These are phyloP conservation scores for Colletotrichum siamense DNA, from an alignment of 2,329 filamentous ascomycete species.

Conservation along the genomic window DNA sequence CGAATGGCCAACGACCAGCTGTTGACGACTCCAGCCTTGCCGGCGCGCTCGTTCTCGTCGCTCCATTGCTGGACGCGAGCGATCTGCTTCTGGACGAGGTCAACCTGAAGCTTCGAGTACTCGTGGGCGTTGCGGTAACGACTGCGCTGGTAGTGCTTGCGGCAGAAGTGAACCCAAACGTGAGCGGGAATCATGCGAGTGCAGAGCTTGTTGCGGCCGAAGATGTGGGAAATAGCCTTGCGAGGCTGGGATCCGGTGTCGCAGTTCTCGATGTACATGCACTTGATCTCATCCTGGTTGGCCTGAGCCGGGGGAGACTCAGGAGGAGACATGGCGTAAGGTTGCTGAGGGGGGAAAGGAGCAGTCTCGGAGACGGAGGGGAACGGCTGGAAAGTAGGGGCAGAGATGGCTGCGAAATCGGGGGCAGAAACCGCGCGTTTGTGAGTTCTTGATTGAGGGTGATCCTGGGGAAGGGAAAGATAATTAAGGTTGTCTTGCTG, in stretches of 20 bases:
- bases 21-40: conserved; percentile 50
- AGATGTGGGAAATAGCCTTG: conserved; percentile 82
- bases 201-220: conserved; percentile 81
- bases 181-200: conserved; percentile 72
- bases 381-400: conserved; percentile 21
- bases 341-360: conserved; percentile 22
- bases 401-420: conserved; percentile 40
- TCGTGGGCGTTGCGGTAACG: conserved; percentile 71
- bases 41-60: conserved; percentile 46
- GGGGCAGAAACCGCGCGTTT: conserved; percentile 58
- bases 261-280: conserved; percentile 63
- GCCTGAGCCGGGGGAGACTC: conserved; percentile 4
- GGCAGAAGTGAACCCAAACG: conserved; percentile 79
- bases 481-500: conserved; percentile 18
- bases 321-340: conserved; percentile 17
- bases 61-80: conserved; percentile 68
- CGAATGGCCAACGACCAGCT: conserved; percentile 68
- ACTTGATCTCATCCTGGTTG: conserved; percentile 33
- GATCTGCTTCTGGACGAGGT: conserved; percentile 68
- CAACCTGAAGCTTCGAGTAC: conserved; percentile 67
- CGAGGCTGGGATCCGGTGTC: conserved; percentile 66
- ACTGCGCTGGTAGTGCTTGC: conserved; percentile 82
- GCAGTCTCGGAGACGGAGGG: conserved; percentile 21
- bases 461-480: conserved; percentile 22
- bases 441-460: conserved; percentile 37